These are phyloP conservation scores for Colletotrichum nymphaeae DNA, from an alignment of 2,329 filamentous ascomycete genomes.

Conservation along the genomic window DNA sequence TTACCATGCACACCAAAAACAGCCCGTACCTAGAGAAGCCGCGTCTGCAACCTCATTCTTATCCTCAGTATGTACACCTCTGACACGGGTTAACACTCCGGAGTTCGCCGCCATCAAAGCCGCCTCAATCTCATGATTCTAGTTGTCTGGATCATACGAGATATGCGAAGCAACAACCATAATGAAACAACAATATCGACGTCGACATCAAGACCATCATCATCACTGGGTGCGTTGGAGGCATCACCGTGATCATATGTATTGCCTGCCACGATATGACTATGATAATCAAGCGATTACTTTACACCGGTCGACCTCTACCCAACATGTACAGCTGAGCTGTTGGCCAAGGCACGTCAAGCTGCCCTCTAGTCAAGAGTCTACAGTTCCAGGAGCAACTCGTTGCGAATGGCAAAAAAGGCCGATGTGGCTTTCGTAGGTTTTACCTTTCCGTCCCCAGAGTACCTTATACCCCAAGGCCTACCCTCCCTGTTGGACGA, in stretches of 20 bases:
- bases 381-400: background rate
- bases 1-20: slow-evolving; percentile 14
- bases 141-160: background rate
- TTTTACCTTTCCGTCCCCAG: slow-evolving; percentile 14
- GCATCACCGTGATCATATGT: background rate
- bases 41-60: background rate
- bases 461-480: slow-evolving; percentile 2
- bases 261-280: background rate
- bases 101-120: background rate
- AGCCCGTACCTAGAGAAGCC: background rate
- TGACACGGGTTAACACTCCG: background rate
- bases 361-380: background rate
- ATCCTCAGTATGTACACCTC: background rate
- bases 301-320: background rate
- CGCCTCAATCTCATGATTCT: background rate
- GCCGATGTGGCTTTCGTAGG: background rate
- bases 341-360: background rate
- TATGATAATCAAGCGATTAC: background rate
- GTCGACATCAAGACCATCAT: background rate
- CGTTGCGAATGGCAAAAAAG: background rate
- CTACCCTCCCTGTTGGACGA: slow-evolving; percentile 12
- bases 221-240: background rate
- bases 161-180: background rate
- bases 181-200: background rate
- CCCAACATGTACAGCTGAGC: background rate